These are phyloP conservation scores for Wolfiporia cocos DNA, from an alignment of 1,284 basidiomycete species.

Conservation along the genomic window DNA sequence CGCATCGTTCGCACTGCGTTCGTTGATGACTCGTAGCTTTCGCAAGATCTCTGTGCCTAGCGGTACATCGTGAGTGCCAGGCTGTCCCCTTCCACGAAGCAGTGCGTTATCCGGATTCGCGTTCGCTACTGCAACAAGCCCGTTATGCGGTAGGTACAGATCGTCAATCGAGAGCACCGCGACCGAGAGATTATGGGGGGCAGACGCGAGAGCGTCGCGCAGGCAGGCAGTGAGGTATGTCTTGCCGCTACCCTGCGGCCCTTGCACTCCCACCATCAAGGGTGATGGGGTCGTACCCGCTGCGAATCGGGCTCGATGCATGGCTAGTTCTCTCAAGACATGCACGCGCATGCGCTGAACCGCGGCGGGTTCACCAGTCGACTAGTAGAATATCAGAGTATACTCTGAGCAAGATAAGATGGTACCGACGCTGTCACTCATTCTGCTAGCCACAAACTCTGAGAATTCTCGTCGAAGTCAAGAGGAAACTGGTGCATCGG, in stretches of 20 bases:
- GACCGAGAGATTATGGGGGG: slow-evolving; percentile 49
- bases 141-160: slow-evolving; percentile 71
- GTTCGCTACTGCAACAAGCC: slow-evolving; percentile 46
- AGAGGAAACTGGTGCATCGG: no score
- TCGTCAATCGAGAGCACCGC: slow-evolving; percentile 82
- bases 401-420: no score
- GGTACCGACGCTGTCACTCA: no score
- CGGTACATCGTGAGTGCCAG: slow-evolving; percentile 80
- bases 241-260: slow-evolving; percentile 85
- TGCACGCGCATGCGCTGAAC: slow-evolving; percentile 38
- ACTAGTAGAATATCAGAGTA: no score
- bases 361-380: slow-evolving; percentile 15
- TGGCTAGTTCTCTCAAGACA: slow-evolving; percentile 32
- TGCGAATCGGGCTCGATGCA: slow-evolving; percentile 20
- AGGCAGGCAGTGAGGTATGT: slow-evolving; percentile 62
- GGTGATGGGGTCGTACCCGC: slow-evolving; percentile 28
- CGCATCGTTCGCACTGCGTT: no score
- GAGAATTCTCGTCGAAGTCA: no score
- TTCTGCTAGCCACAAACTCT: no score
- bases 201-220: slow-evolving; percentile 38
- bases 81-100: slow-evolving; percentile 75
- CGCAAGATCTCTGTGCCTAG: slow-evolving; percentile 53
- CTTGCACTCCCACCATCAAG: slow-evolving; percentile 77
- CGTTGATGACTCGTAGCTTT: slow-evolving; percentile 43
- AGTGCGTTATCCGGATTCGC: slow-evolving; percentile 56